Evolutionary conservation across 2,329 filamentous ascomycete genomes (phyloP).

Genomic region (Mycosphaerella sp.): DNA sequence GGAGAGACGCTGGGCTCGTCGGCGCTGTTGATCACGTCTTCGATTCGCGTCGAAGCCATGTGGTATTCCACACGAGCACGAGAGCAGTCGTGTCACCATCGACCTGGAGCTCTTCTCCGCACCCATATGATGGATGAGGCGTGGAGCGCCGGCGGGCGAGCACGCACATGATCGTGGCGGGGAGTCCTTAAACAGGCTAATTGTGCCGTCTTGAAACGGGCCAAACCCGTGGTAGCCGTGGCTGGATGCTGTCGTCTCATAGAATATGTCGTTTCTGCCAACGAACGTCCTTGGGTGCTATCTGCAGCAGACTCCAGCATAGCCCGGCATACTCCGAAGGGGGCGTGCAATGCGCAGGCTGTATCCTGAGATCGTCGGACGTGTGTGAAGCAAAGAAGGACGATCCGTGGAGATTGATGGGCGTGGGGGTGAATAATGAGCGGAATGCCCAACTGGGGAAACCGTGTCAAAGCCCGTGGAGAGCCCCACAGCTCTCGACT

Average conservation of each 20-base stretch:
- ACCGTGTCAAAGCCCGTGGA: neutral
- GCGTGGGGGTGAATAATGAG: neutral
- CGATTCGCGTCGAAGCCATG: conserved; percentile 14
- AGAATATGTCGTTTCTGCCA: too few relatives aligned
- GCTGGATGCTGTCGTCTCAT: neutral
- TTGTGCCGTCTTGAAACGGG: neutral
- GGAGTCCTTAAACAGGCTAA: conserved; percentile 2
- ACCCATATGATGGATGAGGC: conserved; percentile 8
- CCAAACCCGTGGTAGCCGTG: neutral
- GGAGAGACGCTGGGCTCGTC: conserved; percentile 4
- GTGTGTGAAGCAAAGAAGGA: too few relatives aligned
- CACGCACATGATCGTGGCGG: conserved; percentile 3
- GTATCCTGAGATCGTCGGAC: too few relatives aligned
- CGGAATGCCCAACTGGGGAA: conserved; percentile 2
- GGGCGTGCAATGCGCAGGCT: too few relatives aligned
- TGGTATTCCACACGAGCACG: neutral
- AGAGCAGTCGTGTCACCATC: neutral
- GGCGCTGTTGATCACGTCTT: conserved; percentile 10
- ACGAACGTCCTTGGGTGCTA: too few relatives aligned
- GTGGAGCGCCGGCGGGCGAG: neutral
- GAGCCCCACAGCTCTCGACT: conserved; percentile 3
- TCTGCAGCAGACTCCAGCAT: too few relatives aligned
- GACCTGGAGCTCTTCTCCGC: conserved; percentile 11
- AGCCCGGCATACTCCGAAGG: too few relatives aligned
- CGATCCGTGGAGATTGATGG: neutral